phyloP scores from a whole-genome alignment of 148 eudicot species.

The Talinum fruticosum region DNA sequence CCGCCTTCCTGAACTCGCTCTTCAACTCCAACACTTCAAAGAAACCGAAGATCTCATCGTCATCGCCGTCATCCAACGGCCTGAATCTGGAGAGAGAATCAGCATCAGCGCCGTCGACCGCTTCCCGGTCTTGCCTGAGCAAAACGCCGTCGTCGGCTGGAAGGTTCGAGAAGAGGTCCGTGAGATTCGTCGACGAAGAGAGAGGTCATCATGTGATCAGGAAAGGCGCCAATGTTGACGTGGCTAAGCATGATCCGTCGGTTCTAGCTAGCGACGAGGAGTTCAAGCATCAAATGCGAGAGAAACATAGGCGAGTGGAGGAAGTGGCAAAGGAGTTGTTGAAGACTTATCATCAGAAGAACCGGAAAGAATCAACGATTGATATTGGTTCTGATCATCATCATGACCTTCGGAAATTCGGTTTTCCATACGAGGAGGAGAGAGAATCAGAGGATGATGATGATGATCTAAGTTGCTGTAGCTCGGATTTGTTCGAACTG shows the following conservation, averaged over 20 bases:
- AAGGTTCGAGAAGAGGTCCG: constrained; percentile 30
- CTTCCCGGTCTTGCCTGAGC: constrained; percentile 38
- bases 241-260: not conserved
- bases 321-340: constrained; percentile 60
- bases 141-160: constrained; percentile 39
- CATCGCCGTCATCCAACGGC: constrained; percentile 10
- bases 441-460: constrained; percentile 28
- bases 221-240: not conserved
- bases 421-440: constrained; percentile 9
- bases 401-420: not conserved
- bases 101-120: constrained; percentile 11
- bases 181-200: constrained; percentile 22
- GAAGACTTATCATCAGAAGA: constrained; percentile 40
- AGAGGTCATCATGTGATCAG: not conserved
- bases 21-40: constrained; percentile 42
- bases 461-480: constrained; percentile 52
- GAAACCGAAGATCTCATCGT: constrained; percentile 38
- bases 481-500: constrained; percentile 76
- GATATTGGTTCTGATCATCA: not conserved
- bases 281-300: constrained; percentile 34
- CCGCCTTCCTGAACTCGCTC: constrained; percentile 69
- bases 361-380: constrained; percentile 15
- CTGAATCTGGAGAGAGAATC: not conserved
- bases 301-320: constrained; percentile 52
- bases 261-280: constrained; percentile 22